Conservation (phyloP, 345 rosid species). For the Salix koriyanagi region DNA sequence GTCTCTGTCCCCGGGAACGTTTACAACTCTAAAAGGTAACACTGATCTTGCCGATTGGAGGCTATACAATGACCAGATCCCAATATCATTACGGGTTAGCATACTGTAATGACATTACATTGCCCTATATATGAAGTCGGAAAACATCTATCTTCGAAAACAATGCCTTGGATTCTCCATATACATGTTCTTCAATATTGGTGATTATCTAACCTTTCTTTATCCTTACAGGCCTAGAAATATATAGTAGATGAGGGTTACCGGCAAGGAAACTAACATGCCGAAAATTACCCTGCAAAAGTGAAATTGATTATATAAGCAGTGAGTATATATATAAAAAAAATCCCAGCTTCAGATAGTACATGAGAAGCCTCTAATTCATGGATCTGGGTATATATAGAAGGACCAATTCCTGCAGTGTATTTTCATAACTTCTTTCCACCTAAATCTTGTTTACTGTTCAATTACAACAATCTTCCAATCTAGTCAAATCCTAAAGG, state of each 20-base stretch:
- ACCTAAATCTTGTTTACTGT: too few species aligned
- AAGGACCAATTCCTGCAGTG: not conserved
- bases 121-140: not conserved
- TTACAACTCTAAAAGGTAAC: not conserved
- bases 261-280: slow-evolving; percentile 76
- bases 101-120: not conserved
- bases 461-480: too few species aligned
- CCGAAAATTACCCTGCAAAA: slow-evolving; percentile 77
- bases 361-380: not conserved
- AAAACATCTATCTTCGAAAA: not conserved
- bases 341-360: not conserved
- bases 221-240: slow-evolving; percentile 45
- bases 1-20: slow-evolving; percentile 1
- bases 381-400: not conserved
- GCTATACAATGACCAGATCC: not conserved
- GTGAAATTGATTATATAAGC: not conserved
- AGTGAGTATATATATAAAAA: too few species aligned
- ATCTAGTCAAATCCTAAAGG: too few species aligned
- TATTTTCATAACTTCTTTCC: too few species aligned
- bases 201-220: not conserved
- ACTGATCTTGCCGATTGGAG: not conserved
- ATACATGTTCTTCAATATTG: not conserved
- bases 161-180: slow-evolving; percentile 7
- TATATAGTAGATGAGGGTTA: slow-evolving; percentile 65
- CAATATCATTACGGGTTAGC: not conserved